Evolutionary conservation across 495 filamentous ascomycete species (phyloP), one percentile per base, ranked within the genome.

Genomic region (Apiosordaria backusii): DNA sequence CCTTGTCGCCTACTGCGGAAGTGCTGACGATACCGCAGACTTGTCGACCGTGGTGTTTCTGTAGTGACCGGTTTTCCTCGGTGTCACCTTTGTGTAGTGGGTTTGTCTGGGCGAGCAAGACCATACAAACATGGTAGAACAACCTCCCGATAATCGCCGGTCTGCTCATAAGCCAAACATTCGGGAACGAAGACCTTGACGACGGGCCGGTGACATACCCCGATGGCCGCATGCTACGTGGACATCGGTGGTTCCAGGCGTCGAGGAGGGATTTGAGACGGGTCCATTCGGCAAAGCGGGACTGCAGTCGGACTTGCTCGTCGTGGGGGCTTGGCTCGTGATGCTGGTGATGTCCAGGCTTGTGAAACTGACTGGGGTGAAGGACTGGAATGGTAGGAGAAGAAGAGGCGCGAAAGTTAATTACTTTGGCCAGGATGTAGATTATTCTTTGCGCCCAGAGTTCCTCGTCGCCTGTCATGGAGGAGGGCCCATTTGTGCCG

Each of bases 371-470:
- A 2, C 35, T 45, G 0, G 35, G 35, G 52, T 86, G 84, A 55
- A 86, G 83, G 23, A 82, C 81, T 3, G 88, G 86, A 5, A 86
- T 84, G 5, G 35, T 45, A 13, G 35, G 35, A 15, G 35, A 45
- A 15, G 35, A 45, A 29, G 84, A 85, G 22, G 89, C 87, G 27
- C 89, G 87, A 73, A 97, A 94, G 72, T 93, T 94, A 62, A 87
- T 83, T 40, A 97, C 85, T 73, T 97, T 97, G 52, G 90, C 93
- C 55, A 96, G 84, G 66, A 97, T 89, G 74, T 93, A 98, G 35
- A 97, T 82, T 62, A 97, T 95, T 26, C 91, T 86, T 73, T 97
- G 88, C 6, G 90, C 88, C 95, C 95, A 99, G n/a, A 90, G 71
- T 65, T 97, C 92, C 74, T 97, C 93, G 45, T 85, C 81, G 4